Evolutionary conservation across 1,284 basidiomycete species (phyloP), one percentile per base, ranked within the genome.

Genomic region (Tilletia caries): DNA sequence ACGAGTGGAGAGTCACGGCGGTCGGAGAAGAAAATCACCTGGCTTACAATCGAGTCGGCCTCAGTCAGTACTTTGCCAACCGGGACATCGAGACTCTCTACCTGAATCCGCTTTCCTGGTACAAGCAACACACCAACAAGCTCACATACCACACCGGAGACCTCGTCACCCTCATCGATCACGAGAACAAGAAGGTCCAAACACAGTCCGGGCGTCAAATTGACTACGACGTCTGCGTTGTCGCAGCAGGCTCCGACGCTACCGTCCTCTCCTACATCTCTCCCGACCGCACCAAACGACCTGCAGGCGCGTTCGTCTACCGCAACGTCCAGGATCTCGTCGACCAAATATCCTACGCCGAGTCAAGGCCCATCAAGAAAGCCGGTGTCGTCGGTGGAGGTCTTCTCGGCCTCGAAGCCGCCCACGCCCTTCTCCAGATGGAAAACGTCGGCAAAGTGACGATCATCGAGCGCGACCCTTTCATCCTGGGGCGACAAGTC

Each of bases 321-420:
- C 87, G 91, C 48, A 91, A 88, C 72, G 88, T 92, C 69, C 84
- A 75, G 43, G 78, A 80, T 50, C 69, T 80, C 13, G 74, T 79
- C 50, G 70, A 68, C 34, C 79, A 78, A 58, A 75, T 80, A 25
- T 71, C 52, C 32, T 77, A 76, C 18, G 64, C 58, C 60, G 37
- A 72, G 32, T 29, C 37, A 88, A 78, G 86, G 88, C 12, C 85
- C 87, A 84, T 88, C 33, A 86, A 84, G 41, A 75, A 85, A 70
- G 89, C 88, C 0, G 86, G 87, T 3, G 87, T 91, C 2, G 86
- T 91, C 20, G 90, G 90, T 20, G 90, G 90, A n/a, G 90, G 90
- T 37, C 83, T 91, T 1, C 86, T 91, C 20, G 90, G 90, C 15
- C 85, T 91, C 29, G 90, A 91, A 83, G 90, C 90, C 0, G 90